Evolutionary conservation across 768 basidiomycete genomes (phyloP).

Genomic region (Amanita thiersii): DNA sequence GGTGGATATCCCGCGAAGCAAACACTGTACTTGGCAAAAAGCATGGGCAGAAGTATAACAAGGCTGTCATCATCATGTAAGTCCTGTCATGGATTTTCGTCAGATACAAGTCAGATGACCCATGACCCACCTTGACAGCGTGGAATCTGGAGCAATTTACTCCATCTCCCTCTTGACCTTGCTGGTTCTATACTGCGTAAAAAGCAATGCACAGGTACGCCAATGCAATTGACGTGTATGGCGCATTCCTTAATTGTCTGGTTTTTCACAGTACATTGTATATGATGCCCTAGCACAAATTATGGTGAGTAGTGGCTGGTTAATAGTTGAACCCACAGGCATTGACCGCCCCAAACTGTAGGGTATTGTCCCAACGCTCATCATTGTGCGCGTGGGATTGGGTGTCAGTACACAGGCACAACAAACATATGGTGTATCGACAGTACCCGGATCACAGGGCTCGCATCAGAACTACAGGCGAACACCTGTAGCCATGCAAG

Average conservation of each 20-base stretch:
- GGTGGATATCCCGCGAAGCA: slow-evolving; percentile 1
- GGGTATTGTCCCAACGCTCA: slow-evolving; percentile 8
- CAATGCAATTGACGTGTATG: too few species aligned
- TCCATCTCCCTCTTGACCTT: slow-evolving; percentile 4
- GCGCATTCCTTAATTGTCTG: too few species aligned
- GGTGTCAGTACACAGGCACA: slow-evolving; percentile 3
- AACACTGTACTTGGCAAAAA: slow-evolving; percentile 1
- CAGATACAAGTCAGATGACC: too few species aligned
- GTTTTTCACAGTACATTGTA: background rate
- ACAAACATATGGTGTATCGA: background rate
- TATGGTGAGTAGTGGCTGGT: background rate
- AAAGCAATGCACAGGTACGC: background rate
- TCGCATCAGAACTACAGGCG: background rate
- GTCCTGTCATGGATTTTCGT: background rate
- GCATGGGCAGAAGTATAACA: slow-evolving; percentile 5
- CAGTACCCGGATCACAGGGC: background rate
- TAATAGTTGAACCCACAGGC: background rate
- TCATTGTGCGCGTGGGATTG: slow-evolving; percentile 6
- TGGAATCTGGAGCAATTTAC: slow-evolving; percentile 8
- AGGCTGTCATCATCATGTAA: slow-evolving; percentile 6
- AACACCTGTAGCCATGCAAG: background rate
- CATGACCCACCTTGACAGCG: background rate
- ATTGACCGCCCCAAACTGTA: background rate
- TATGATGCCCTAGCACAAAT: slow-evolving; percentile 1
- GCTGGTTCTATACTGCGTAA: slow-evolving; percentile 2